Evolutionary conservation across 495 filamentous ascomycete genomes (phyloP).

Genomic region (Tuber calosporum): DNA sequence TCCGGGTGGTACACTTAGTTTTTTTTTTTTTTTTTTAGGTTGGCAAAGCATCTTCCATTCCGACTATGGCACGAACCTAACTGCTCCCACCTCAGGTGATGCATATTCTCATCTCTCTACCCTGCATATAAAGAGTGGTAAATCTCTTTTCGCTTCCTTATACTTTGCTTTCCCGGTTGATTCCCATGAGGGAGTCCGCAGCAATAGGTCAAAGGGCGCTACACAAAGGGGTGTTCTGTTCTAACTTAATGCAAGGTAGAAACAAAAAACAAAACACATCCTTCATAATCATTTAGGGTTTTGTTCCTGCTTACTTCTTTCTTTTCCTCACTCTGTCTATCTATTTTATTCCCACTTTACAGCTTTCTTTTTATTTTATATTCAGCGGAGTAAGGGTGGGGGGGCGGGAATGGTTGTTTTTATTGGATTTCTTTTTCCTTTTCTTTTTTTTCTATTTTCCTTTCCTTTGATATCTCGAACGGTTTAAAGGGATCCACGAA

Average conservation of each 20-base stretch:
- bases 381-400: neutral
- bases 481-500: neutral
- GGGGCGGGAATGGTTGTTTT: neutral
- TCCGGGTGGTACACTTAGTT: slow-evolving; percentile 38
- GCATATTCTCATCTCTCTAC: neutral
- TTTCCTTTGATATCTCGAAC: neutral
- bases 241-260: neutral
- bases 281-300: neutral
- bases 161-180: neutral
- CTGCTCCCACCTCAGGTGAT: neutral
- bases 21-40: neutral
- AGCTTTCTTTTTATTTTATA: neutral
- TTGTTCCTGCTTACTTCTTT: neutral
- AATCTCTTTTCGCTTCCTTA: neutral
- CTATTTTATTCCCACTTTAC: neutral
- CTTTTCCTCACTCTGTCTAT: neutral
- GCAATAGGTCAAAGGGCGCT: neutral
- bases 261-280: neutral
- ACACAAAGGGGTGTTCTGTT: neutral
- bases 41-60: neutral
- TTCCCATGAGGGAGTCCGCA: neutral
- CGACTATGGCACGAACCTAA: neutral
- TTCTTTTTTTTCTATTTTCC: neutral
- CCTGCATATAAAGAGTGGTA: neutral
- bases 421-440: neutral